Conservation (phyloP, 1,139 yeast genomes). For the Magnusiomyces sp. region DNA sequence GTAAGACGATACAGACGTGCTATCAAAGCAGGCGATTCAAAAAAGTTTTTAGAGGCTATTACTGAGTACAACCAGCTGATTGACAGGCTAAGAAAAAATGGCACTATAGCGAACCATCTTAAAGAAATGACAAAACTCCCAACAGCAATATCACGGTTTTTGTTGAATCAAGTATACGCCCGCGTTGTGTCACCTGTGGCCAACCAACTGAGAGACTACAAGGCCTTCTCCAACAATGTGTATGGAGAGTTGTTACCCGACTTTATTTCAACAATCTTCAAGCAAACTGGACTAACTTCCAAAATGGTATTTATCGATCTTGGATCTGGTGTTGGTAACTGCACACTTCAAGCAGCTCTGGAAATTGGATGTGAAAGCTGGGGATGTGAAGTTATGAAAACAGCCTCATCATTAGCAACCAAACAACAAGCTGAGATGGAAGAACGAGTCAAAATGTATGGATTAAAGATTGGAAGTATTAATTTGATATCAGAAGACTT, state of each 20-base stretch:
- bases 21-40: constrained; percentile 33
- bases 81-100: constrained; percentile 28
- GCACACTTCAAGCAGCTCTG: constrained; percentile 80
- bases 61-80: constrained; percentile 38
- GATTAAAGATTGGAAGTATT: constrained; percentile 49
- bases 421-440: constrained; percentile 51
- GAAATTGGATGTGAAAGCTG: constrained; percentile 79
- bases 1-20: constrained; percentile 40
- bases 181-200: constrained; percentile 74
- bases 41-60: constrained; percentile 31
- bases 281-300: constrained; percentile 50
- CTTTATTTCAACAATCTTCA: constrained; percentile 60
- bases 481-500: constrained; percentile 59
- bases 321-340: constrained; percentile 93
- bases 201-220: constrained; percentile 54
- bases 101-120: constrained; percentile 33
- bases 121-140: constrained; percentile 39
- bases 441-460: constrained; percentile 53
- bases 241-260: constrained; percentile 86
- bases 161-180: constrained; percentile 63
- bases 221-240: constrained; percentile 83
- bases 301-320: constrained; percentile 63
- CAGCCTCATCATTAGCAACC: constrained; percentile 63
- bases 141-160: constrained; percentile 52
- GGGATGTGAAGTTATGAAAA: constrained; percentile 85